These are phyloP conservation scores for Hibiscus syriacus DNA, from an alignment of 345 rosid genomes.

Conservation along the genomic window DNA sequence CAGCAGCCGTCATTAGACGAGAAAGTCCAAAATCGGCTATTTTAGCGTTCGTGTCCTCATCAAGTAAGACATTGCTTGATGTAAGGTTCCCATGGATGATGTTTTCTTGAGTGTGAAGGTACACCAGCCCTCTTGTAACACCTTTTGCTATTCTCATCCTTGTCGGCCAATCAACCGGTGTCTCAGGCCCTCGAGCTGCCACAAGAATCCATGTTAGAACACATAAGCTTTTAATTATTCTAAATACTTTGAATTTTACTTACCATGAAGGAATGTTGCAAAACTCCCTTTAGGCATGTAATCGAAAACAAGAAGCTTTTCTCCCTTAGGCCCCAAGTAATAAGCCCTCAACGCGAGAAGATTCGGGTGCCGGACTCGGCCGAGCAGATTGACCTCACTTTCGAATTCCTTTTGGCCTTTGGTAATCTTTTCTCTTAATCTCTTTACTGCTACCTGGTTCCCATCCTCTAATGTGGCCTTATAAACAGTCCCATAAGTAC, in stretches of 20 bases:
- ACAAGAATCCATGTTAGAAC: not conserved
- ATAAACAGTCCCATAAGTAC: constrained; percentile 84
- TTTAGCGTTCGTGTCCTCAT: constrained; percentile 42
- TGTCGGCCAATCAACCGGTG: constrained; percentile 49
- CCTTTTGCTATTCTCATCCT: constrained; percentile 27
- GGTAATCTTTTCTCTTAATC: constrained; percentile 82
- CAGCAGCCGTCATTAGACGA: constrained; percentile 53
- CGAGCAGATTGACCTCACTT: constrained; percentile 57
- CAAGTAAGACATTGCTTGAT: constrained; percentile 27
- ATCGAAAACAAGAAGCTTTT: constrained; percentile 91
- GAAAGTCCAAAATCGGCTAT: constrained; percentile 78
- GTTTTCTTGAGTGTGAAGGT: constrained; percentile 67
- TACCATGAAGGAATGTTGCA: constrained; percentile 82
- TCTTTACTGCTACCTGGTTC: constrained; percentile 84
- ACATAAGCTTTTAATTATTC: constrained; percentile 16
- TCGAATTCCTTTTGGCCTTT: constrained; percentile 82
- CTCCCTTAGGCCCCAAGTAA: constrained; percentile 94
- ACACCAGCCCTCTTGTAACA: constrained; percentile 55
- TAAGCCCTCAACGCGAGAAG: constrained; percentile 81
- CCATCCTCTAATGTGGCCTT: constrained; percentile 96
- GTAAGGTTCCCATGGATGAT: constrained; percentile 2
- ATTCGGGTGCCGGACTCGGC: constrained; percentile 74
- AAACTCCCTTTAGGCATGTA: constrained; percentile 90
- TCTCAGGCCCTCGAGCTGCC: constrained; percentile 82
- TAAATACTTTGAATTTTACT: constrained; percentile 8